These are phyloP conservation scores for Nicotiana undulata DNA, from an alignment of 257 asterid species.

Conservation along the genomic window DNA sequence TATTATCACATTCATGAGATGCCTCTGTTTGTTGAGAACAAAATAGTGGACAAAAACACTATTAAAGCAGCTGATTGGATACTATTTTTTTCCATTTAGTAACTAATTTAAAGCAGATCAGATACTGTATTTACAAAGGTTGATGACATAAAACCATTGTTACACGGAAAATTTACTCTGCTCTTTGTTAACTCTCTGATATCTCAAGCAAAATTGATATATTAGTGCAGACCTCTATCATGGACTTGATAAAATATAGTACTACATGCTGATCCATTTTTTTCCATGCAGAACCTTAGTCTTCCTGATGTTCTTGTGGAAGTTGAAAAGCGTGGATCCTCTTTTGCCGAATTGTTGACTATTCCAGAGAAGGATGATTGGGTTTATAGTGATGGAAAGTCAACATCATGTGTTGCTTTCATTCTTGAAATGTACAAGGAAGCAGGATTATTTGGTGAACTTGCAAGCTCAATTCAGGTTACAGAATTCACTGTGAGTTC, in stretches of 20 bases:
- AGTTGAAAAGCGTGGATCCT: constrained; percentile 74
- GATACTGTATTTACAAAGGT: not conserved
- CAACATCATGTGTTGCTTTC: constrained; percentile 85
- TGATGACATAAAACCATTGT: not conserved
- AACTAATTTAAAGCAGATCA: not conserved
- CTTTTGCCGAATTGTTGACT: constrained; percentile 73
- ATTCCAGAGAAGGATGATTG: constrained; percentile 86
- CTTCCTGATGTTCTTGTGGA: constrained; percentile 82
- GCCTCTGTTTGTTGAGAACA: not conserved
- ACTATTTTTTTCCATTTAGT: not conserved
- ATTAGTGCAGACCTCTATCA: not conserved
- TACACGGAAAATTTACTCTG: not conserved
- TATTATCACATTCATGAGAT: not conserved
- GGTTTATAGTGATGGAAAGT: constrained; percentile 81
- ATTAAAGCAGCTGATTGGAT: not conserved
- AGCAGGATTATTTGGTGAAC: constrained; percentile 81
- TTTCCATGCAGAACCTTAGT: constrained; percentile 47
- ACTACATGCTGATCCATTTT: not conserved
- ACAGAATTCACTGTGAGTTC: constrained; percentile 91
- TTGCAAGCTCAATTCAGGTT: constrained; percentile 69
- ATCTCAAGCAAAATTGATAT: not conserved
- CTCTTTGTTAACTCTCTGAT: not conserved
- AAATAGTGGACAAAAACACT: not conserved
- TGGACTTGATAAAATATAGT: not conserved
- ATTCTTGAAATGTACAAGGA: constrained; percentile 81